A percentile compares a stretch with the other conserved stretches of the same genome.
Evolutionary conservation across 208 protist genomes (phyloP).

Genomic region (Trypanosoma melophagium): DNA sequence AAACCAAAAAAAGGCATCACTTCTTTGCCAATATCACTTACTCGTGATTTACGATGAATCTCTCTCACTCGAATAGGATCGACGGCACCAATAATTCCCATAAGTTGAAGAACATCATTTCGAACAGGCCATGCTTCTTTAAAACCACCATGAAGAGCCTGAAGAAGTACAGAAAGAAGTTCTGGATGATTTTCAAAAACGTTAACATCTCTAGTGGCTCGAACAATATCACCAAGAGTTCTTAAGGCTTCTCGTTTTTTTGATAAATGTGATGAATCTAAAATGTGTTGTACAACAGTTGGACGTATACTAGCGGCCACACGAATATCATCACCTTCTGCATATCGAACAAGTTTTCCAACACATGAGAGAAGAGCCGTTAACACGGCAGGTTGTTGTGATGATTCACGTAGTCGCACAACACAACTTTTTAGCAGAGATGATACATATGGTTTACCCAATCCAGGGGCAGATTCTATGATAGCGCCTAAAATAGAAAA

Average conservation of each 20-base stretch:
- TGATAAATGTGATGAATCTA: constrained; percentile 76
- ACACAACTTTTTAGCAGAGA: constrained; percentile 76
- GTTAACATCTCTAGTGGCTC: constrained; percentile 83
- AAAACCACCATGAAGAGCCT: constrained; percentile 81
- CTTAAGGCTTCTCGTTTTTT: constrained; percentile 88
- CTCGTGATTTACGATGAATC: constrained; percentile 55
- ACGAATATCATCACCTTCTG: constrained; percentile 72
- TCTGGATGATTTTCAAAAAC: constrained; percentile 78
- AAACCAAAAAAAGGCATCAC: constrained; percentile 21
- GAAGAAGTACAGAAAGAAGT: constrained; percentile 78
- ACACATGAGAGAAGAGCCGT: constrained; percentile 80
- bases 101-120: constrained; percentile 84
- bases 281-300: constrained; percentile 75
- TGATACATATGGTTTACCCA: constrained; percentile 81
- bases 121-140: constrained; percentile 89
- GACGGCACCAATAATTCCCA: constrained; percentile 89
- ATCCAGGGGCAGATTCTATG: constrained; percentile 76
- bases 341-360: constrained; percentile 81
- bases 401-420: constrained; percentile 49
- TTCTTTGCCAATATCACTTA: constrained; percentile 30
- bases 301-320: constrained; percentile 63
- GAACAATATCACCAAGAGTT: constrained; percentile 82
- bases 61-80: constrained; percentile 82
- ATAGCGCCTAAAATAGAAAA: constrained; percentile 74
- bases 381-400: constrained; percentile 51